Conservation (phyloP, 1,284 basidiomycete genomes). For the Ceratobasidium sp. region DNA sequence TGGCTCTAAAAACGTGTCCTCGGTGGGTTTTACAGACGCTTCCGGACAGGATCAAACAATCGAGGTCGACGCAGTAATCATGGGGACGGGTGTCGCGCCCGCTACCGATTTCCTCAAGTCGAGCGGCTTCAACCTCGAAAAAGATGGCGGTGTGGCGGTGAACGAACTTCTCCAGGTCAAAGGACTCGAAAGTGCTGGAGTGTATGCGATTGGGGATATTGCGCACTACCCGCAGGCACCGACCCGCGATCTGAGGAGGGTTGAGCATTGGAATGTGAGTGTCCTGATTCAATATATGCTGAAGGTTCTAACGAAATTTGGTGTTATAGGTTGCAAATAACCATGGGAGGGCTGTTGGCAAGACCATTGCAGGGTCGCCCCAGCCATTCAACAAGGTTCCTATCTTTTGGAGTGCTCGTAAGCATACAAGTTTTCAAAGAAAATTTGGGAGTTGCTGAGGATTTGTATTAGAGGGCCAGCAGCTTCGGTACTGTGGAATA, state of each 20-base stretch:
- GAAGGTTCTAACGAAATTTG: not conserved
- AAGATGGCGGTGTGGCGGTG: constrained; percentile 83
- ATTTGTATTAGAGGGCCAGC: constrained; percentile 67
- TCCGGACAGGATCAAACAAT: constrained; percentile 51
- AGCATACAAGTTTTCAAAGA: too few relatives aligned
- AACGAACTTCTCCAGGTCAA: constrained; percentile 82
- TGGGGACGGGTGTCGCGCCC: constrained; percentile 90
- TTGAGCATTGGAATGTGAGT: constrained; percentile 92
- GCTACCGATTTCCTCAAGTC: constrained; percentile 85
- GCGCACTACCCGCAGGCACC: constrained; percentile 79
- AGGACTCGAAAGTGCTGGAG: constrained; percentile 61
- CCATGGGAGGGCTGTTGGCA: constrained; percentile 85
- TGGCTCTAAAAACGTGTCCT: constrained; percentile 53
- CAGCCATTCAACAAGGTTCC: constrained; percentile 76
- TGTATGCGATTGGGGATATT: constrained; percentile 94
- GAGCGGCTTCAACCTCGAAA: constrained; percentile 71
- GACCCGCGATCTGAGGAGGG: constrained; percentile 65
- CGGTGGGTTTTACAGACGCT: constrained; percentile 32
- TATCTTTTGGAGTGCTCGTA: constrained; percentile 89
- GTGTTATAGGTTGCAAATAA: constrained; percentile 75
- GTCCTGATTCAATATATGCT: constrained; percentile 41
- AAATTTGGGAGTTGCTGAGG: not conserved
- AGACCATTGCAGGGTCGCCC: constrained; percentile 75
- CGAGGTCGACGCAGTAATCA: constrained; percentile 79
- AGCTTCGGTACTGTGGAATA: constrained; percentile 84